Base-by-base conservation (phyloP, 1,284 basidiomycete species). In the Tausonia pullulans region DNA sequence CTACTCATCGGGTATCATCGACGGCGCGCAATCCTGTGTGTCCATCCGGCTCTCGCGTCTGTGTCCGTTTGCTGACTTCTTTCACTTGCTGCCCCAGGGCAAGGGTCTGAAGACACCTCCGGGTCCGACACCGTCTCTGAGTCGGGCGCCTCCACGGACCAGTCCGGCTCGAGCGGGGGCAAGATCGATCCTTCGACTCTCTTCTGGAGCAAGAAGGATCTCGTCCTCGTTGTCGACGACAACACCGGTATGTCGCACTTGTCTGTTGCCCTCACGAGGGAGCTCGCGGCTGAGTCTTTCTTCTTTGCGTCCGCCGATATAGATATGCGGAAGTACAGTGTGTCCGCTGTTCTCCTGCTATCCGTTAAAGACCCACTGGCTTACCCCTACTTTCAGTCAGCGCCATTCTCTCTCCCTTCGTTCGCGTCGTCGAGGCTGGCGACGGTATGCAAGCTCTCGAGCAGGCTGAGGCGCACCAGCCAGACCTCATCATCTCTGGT, bases 401-500 rank as follows among this genome's bases (percentile, higher is more conserved):
- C 13, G 71, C 72, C 2, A 71, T 78, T 4, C 74, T 77, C 54
- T 69, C 69, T 5, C 74, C 75, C 8, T 77, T 72, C 67, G 78
- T 77, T 64, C 71, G 67, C 4, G 71, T 80, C 14, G 68, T 76
- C 5, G 75, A 76, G 68, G 78, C 77, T 7, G 65, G 69, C 9
- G 75, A 79, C 62, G 78, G 78, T 0, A 64, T 70, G 50, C 73
- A 77, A 59, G 77, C 75, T 2, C 67, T 78, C 16, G 70, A 75
- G 4, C 61, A 73, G 16, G 73, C 73, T 53, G 62, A 69, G 43
- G 64, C 63, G 13, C 60, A 60, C 9, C 59, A 68, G 7, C 73
- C 69, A 13, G 69, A 67, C 71, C 74, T 56, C 69, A 74, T 79
- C 44, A 58, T 63, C 69, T 79, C 9, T 73, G 52, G 13, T 5